Base-by-base conservation (phyloP, 2,329 filamentous ascomycete genomes). In the Fusarium torreyae region DNA sequence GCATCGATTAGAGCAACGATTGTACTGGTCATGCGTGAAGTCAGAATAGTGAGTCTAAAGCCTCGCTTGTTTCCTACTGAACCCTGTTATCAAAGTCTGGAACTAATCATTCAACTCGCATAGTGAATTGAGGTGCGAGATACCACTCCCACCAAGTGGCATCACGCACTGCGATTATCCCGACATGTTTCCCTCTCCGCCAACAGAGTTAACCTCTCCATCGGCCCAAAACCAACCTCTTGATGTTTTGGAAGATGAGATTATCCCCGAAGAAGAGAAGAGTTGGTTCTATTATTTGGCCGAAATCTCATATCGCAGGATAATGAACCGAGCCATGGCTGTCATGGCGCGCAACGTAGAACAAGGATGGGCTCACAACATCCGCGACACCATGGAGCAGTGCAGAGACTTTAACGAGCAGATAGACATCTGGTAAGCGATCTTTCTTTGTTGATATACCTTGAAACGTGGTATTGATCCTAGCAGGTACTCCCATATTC, bases 271-370 rank as follows among this genome's bases (percentile, higher is more conserved):
- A 44, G 50, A 52, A 7, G 50, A 52, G 18, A 52, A 52, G 38
- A 52, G 50, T 7, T 52, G 50, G 50, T 52, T 52, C 26, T 52
- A 52, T 8, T 52, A 52, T 6, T 10, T 52, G 9, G 50, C 50
- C 5, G 50, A 52, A 3, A 52, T 52, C 1, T 52, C 38, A 4
- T 52, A 52, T n/a, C 2, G 50, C 5, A 44, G 38, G 15, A 33
- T 52, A 38, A 44, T 52, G 26, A 52, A 44, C 9, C 50, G 38
- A 33, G 36, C 24, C 18, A 44, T 52, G 36, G 38, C 38, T 24
- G 38, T 44, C 1, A 44, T 52, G 50, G 50, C 26, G 6, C 36
- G 24, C 18, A 31, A 9, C 3, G 18, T 26, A 33, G 50, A 33
- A 15, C 36, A 31, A 44, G 15, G 38, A 2, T 52, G 50, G 50